Evolutionary conservation across 129 eudicot species (phyloP).

Genomic region (Tagetes erecta): DNA sequence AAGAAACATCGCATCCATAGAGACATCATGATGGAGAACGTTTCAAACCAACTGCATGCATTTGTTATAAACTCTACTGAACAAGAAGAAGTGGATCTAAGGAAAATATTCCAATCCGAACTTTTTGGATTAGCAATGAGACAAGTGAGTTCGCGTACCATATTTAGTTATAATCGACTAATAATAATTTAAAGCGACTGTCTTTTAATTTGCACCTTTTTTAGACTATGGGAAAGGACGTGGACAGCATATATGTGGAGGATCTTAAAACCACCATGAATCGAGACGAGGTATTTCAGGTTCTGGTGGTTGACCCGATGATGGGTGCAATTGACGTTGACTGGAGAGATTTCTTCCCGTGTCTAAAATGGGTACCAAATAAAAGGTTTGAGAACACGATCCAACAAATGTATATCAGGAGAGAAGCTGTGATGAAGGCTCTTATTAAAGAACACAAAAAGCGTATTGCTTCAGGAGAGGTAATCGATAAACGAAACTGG

Average conservation of each 20-base stretch:
- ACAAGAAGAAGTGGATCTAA: slow-evolving; percentile 56
- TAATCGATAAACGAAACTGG: slow-evolving; percentile 12
- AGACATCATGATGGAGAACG: slow-evolving; percentile 57
- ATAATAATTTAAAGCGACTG: neutral
- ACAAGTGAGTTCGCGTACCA: slow-evolving; percentile 52
- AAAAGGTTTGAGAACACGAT: slow-evolving; percentile 49
- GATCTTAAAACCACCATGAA: slow-evolving; percentile 55
- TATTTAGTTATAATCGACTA: neutral
- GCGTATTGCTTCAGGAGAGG: slow-evolving; percentile 52
- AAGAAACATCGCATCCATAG: slow-evolving; percentile 63
- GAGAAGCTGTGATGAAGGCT: slow-evolving; percentile 61
- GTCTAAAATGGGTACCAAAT: slow-evolving; percentile 65
- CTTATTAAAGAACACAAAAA: slow-evolving; percentile 47
- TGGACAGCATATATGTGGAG: slow-evolving; percentile 53
- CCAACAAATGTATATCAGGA: slow-evolving; percentile 41
- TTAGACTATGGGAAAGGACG: slow-evolving; percentile 59
- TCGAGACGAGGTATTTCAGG: slow-evolving; percentile 49
- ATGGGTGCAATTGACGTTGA: slow-evolving; percentile 72
- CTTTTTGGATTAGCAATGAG: slow-evolving; percentile 81
- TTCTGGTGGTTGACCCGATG: slow-evolving; percentile 59
- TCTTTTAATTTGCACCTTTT: slow-evolving; percentile 19
- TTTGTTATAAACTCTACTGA: slow-evolving; percentile 35
- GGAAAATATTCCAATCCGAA: slow-evolving; percentile 68
- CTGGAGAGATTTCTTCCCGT: slow-evolving; percentile 82
- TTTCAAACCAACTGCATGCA: slow-evolving; percentile 39